These are phyloP conservation scores for Amylocarpus encephaloides DNA, from an alignment of 2,329 filamentous ascomycete species.

Conservation along the genomic window DNA sequence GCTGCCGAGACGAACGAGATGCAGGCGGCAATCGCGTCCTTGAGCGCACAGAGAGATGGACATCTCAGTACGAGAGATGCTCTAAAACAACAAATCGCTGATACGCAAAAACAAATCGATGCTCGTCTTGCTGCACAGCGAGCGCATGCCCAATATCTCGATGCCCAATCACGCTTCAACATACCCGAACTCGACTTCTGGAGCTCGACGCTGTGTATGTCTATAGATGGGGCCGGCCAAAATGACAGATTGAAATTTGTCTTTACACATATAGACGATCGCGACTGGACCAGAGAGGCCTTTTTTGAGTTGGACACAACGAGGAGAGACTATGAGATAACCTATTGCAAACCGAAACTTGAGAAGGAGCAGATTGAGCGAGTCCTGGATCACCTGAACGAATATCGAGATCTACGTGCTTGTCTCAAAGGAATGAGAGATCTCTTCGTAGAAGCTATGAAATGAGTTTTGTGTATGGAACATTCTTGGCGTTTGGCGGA, in stretches of 20 bases:
- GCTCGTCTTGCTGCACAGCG: slow-evolving; percentile 64
- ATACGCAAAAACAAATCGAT: slow-evolving; percentile 65
- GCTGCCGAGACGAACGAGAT: slow-evolving; percentile 71
- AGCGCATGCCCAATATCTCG: slow-evolving; percentile 66
- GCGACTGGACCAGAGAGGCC: slow-evolving; percentile 80
- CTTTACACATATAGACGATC: slow-evolving; percentile 80
- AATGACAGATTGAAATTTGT: slow-evolving; percentile 85
- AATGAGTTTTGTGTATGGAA: background rate
- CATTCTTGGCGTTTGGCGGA: background rate
- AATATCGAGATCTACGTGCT: slow-evolving; percentile 64
- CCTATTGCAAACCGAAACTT: slow-evolving; percentile 74
- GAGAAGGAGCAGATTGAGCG: slow-evolving; percentile 71
- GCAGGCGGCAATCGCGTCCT: slow-evolving; percentile 53
- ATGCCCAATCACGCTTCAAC: slow-evolving; percentile 81
- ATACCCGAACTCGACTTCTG: slow-evolving; percentile 92
- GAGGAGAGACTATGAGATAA: slow-evolving; percentile 77
- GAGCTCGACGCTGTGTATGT: slow-evolving; percentile 82
- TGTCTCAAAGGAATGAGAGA: slow-evolving; percentile 79
- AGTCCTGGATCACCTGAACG: slow-evolving; percentile 74
- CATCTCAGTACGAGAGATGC: slow-evolving; percentile 51
- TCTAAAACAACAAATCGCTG: slow-evolving; percentile 55
- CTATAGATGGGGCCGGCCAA: slow-evolving; percentile 81
- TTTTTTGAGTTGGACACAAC: slow-evolving; percentile 89
- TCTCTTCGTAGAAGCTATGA: slow-evolving; percentile 64
- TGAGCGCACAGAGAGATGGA: slow-evolving; percentile 54